Evolutionary conservation across 1,284 basidiomycete genomes (phyloP).

Genomic region (Butyriboletus appendiculatus): DNA sequence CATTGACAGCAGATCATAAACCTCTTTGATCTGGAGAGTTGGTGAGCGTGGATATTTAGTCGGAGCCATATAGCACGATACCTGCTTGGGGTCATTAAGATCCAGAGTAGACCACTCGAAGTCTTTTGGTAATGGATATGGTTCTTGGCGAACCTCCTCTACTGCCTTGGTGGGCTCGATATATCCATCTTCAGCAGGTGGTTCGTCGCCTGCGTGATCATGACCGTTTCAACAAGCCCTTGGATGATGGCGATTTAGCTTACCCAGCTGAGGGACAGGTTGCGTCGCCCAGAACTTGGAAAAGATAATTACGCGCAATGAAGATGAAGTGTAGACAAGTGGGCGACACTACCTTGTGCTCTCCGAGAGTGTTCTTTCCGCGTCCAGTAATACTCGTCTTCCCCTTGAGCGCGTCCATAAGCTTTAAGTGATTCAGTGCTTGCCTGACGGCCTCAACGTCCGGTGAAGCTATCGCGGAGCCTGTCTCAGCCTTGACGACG

Average conservation of each 20-base stretch:
- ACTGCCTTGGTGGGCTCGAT: constrained; percentile 84
- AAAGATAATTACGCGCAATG: constrained; percentile 7
- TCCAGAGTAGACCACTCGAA: constrained; percentile 93
- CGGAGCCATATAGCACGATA: constrained; percentile 13
- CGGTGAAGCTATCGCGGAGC: constrained; percentile 47
- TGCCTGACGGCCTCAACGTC: constrained; percentile 60
- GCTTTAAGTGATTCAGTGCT: constrained; percentile 67
- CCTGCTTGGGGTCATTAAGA: constrained; percentile 77
- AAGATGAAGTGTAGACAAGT: constrained; percentile 2
- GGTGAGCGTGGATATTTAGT: constrained; percentile 1
- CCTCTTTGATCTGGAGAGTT: constrained; percentile 74
- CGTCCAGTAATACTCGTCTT: constrained; percentile 68
- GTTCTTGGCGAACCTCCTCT: constrained; percentile 83
- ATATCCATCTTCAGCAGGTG: constrained; percentile 76
- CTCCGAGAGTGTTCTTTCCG: constrained; percentile 77
- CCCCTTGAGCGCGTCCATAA: constrained; percentile 73
- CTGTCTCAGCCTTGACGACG: constrained; percentile 57
- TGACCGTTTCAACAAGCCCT: constrained; percentile 1
- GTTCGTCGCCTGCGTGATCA: constrained; percentile 56
- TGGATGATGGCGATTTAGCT: constrained; percentile 10
- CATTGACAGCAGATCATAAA: constrained; percentile 88
- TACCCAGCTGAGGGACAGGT: constrained; percentile 88
- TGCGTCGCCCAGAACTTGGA: constrained; percentile 92
- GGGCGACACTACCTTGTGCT: constrained; percentile 72
- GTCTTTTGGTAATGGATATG: constrained; percentile 88